These are phyloP conservation scores for Dimocarpus longan DNA, from an alignment of 345 rosid genomes.

Conservation along the genomic window DNA sequence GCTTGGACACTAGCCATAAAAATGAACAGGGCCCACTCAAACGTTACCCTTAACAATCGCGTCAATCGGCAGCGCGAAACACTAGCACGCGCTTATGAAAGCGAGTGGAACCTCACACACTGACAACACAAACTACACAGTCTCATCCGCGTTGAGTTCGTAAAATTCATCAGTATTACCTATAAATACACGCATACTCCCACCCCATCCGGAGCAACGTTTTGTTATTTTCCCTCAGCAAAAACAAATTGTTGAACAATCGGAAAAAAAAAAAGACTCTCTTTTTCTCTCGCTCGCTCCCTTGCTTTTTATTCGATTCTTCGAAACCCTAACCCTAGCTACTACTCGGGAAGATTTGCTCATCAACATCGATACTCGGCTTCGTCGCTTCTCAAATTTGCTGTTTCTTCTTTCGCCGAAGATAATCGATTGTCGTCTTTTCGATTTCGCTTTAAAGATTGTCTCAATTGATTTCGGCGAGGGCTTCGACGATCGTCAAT, in stretches of 20 bases:
- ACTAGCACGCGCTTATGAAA: constrained; percentile 4
- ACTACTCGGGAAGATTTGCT: background rate
- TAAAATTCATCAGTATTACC: background rate
- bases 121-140: background rate
- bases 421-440: background rate
- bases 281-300: background rate
- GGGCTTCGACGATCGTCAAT: background rate
- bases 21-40: background rate
- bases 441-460: background rate
- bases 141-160: background rate
- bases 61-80: background rate
- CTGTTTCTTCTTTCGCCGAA: background rate
- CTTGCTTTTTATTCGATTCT: background rate
- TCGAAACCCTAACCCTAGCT: constrained; percentile 15
- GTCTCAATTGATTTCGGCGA: constrained; percentile 8
- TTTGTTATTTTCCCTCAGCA: background rate
- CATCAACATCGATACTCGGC: background rate
- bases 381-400: background rate
- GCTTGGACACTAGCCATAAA: background rate
- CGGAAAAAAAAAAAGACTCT: background rate
- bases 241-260: background rate
- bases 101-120: constrained; percentile 1
- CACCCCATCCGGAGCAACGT: background rate
- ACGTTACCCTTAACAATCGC: background rate
- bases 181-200: constrained; percentile 2